Evolutionary conservation across 208 protist species (phyloP), one percentile per base, ranked within the genome.

Genomic region (Leishmania martiniquensis): DNA sequence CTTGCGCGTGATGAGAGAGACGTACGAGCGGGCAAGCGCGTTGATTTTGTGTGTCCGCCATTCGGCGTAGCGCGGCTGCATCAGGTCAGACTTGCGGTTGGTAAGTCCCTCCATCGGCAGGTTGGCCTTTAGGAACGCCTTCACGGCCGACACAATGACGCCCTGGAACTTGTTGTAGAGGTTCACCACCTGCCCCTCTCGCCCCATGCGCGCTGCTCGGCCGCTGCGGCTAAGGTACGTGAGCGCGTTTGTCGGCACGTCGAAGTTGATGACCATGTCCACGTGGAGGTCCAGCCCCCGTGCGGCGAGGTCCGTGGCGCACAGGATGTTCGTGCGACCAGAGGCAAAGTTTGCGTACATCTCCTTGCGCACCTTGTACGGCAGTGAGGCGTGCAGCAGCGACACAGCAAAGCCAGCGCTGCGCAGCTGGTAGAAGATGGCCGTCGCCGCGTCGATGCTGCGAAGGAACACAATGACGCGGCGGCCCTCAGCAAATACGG

Each of bases 291-390:
- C 95, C 12, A 95, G 67, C 15, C 95, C 95, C 42, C 95, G 86
- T 22, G 93, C 90, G 57, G 95, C 94, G 37, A 98, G 72, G 78
- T 98, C 95, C 2, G 96, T 98, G 13, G 94, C 91, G 69, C 98
- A 96, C 20, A 99, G 87, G 55, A 98, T 93, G 72, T 89, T 93
- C 57, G 93, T 96, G 15, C 93, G 84, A 15, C 96, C 96, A 12
- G 87, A 85, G 29, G 86, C 85, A 74, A 93, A 97, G 82, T 93
- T 87, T 2, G 73, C 73, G 78, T 91, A 95, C 83, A 91, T 90
- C 20, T 87, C 76, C 54, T 82, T 72, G 20, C 93, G 91, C 60
- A 94, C 93, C 69, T 45, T 51, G 75, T 74, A 79, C 17, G 93
- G 93, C 65, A 97, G 76, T 22, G 90, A 81, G 57, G 89, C 91